These are phyloP conservation scores for Cladorrhinum samala DNA, from an alignment of 495 filamentous ascomycete genomes.

Conservation along the genomic window DNA sequence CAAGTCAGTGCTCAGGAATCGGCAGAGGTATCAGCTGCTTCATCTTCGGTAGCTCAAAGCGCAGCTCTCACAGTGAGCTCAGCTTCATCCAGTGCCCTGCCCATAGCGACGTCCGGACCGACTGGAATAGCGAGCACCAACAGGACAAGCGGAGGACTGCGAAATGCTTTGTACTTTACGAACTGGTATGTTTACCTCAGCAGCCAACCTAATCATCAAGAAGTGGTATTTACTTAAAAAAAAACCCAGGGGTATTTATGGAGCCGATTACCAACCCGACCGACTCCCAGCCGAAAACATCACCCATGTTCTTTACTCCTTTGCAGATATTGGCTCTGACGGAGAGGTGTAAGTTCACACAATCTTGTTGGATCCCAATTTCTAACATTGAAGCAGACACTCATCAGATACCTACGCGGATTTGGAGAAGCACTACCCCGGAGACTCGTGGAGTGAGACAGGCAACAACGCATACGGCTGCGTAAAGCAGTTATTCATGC, in stretches of 20 bases:
- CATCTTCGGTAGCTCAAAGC: background rate
- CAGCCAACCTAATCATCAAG: slow-evolving; percentile 21
- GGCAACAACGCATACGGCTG: slow-evolving; percentile 70
- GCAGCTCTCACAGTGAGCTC: background rate
- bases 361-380: background rate
- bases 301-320: slow-evolving; percentile 82
- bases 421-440: slow-evolving; percentile 66
- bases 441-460: slow-evolving; percentile 63
- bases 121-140: background rate
- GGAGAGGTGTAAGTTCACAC: slow-evolving; percentile 64
- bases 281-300: slow-evolving; percentile 71
- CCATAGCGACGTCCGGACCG: background rate
- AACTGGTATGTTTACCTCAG: slow-evolving; percentile 32
- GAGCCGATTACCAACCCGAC: slow-evolving; percentile 66
- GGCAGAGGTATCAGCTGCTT: no score
- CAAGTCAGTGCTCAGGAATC: background rate
- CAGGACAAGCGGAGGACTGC: slow-evolving; percentile 5
- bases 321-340: slow-evolving; percentile 73
- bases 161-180: slow-evolving; percentile 42
- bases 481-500: slow-evolving; percentile 76
- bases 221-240: background rate
- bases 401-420: slow-evolving; percentile 54
- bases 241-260: slow-evolving; percentile 64
- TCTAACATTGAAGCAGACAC: slow-evolving; percentile 24
- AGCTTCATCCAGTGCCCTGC: background rate